Conservation (phyloP, 2,329 filamentous ascomycete genomes). For the Fusarium tupiense region DNA sequence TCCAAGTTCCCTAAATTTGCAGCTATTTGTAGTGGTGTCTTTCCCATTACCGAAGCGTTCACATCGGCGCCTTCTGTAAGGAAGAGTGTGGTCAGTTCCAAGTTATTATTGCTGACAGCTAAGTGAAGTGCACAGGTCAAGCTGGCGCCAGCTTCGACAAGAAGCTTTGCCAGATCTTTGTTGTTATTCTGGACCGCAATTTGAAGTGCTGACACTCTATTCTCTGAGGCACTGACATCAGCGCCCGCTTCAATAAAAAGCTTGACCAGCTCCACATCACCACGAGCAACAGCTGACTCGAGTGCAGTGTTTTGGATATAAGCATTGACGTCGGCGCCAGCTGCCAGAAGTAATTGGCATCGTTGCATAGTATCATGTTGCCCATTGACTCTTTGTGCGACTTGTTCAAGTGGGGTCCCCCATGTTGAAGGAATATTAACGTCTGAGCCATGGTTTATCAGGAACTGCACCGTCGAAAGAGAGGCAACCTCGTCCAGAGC, state of each 20-base stretch:
- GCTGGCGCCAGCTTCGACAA: background rate
- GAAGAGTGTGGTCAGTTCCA: constrained; percentile 40
- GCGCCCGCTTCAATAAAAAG: background rate
- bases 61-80: constrained; percentile 45
- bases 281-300: background rate
- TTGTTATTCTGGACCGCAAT: rapidly evolving
- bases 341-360: background rate
- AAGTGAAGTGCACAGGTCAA: background rate
- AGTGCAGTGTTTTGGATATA: background rate
- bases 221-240: rapidly evolving
- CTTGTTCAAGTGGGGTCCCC: background rate
- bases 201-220: rapidly evolving
- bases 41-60: constrained; percentile 29
- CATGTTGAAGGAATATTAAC: rapidly evolving
- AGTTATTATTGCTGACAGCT: rapidly evolving
- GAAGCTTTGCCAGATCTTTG: rapidly evolving
- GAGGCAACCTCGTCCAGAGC: rapidly evolving
- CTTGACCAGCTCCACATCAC: rapidly evolving
- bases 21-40: constrained; percentile 37
- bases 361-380: rapidly evolving
- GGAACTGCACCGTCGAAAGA: rapidly evolving
- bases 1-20: constrained; percentile 2
- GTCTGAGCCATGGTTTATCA: rapidly evolving
- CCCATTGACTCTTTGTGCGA: too few relatives aligned
- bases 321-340: constrained; percentile 31